phyloP scores from a whole-genome alignment of 345 rosid genomes.

The Populus deltoides region DNA sequence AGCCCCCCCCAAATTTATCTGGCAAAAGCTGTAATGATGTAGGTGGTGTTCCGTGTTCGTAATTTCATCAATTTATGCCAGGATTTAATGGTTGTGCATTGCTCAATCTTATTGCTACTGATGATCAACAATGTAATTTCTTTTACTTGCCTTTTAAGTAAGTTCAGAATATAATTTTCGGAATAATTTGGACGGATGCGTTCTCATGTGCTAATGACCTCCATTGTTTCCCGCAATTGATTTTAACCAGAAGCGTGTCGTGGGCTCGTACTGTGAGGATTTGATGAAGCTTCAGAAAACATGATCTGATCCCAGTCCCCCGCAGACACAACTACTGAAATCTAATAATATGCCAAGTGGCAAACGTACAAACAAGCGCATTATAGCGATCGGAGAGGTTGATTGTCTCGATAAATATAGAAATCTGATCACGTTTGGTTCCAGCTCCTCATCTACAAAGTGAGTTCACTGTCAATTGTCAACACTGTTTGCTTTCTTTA shows the following conservation, averaged over 20 bases:
- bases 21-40: neutral
- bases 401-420: neutral
- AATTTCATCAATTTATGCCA: neutral
- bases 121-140: neutral
- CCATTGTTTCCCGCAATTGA: neutral
- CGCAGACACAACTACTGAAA: too few species aligned
- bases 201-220: too few species aligned
- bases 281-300: too few species aligned
- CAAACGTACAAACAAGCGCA: too few species aligned
- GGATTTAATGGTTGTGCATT: neutral
- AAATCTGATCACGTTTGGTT: neutral
- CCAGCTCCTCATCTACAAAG: neutral
- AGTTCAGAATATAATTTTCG: too few species aligned
- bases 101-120: neutral
- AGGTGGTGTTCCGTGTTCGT: too few species aligned
- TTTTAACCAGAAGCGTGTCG: neutral
- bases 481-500: neutral
- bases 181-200: too few species aligned
- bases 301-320: too few species aligned
- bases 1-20: neutral
- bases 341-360: too few species aligned
- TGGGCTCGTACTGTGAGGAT: neutral
- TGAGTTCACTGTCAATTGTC: neutral
- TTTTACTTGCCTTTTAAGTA: too few species aligned
- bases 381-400: too few species aligned